Base-by-base conservation (phyloP, 768 basidiomycete genomes). In the Mycena polygramma region DNA sequence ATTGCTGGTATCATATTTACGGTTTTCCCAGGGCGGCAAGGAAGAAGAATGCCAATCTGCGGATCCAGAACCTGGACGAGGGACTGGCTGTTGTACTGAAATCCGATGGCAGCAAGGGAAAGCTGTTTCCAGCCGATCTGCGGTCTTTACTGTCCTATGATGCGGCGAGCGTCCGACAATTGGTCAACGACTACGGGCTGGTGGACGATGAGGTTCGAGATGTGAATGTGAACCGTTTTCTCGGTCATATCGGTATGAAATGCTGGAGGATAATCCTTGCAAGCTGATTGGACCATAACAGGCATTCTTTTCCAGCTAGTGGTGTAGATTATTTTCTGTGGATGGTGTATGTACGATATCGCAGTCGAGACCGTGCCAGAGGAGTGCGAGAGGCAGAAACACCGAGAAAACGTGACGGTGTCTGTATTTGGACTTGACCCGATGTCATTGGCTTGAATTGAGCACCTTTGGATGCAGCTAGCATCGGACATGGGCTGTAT, bases 201-300 rank as follows among this genome's bases (percentile, higher is more conserved):
- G 77, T 75, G 8, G 83, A 82, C 41, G 80, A 84, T 24, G 82
- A 84, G 3, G 75, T 80, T 15, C 76, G 82, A 37, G 81, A 85
- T 60, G 79, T 76, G 69, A 89, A 89, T 73, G 77, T 88, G 55
- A 89, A 86, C 70, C 78, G 82, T n/a, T 91, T 91, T 75, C 82
- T 91, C 78, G 77, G 83, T 37, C 85, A 88, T 73, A 86, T 89
- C 64, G 90, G 90, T 87, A 69, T 74, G 78, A 71, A 15, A 2
- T 15, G n/a, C 14, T 14, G 37, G 8, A 35, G 26, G 49, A 35
- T 2, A 46, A 22, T 14, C 17, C 51, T 55, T 51, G 52, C 49
- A 60, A 36, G 43, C 55, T 58, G 41, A 59, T 39, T 75, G 79
- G 53, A 57, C 20, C 61, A 53, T 51, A 19, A 8, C 37, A 71